Percentiles rank a stretch among this genome's conserved stretches.
These are phyloP conservation scores for Citrus cavaleriei DNA, from an alignment of 345 rosid species.

Conservation along the genomic window DNA sequence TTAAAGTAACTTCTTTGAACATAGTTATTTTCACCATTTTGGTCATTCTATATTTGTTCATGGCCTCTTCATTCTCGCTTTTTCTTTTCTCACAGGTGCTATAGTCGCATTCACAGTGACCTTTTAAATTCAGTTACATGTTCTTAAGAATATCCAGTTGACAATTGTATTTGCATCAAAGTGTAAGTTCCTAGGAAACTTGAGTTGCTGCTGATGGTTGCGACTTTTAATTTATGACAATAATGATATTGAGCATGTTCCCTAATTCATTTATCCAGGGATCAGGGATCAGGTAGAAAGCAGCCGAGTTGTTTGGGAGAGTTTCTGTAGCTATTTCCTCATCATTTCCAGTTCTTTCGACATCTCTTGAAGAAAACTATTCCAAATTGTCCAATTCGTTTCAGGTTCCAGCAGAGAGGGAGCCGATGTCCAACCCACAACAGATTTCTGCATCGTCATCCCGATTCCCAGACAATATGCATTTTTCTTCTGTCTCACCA, in stretches of 20 bases:
- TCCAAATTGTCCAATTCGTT: constrained; percentile 32
- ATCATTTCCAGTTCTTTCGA: constrained; percentile 37
- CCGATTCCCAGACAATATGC: constrained; percentile 28
- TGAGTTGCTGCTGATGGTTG: constrained; percentile 2
- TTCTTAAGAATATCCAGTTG: background rate
- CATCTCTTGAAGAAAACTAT: constrained; percentile 31
- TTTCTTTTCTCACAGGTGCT: background rate
- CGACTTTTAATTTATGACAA: constrained; percentile 13
- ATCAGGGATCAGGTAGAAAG: constrained; percentile 14
- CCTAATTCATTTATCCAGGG: background rate
- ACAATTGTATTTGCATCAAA: background rate
- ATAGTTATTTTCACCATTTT: background rate
- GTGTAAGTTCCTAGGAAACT: background rate
- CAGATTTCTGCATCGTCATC: constrained; percentile 38
- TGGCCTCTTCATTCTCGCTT: background rate
- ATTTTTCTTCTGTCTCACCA: constrained; percentile 27
- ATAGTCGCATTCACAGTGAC: background rate
- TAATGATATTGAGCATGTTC: constrained; percentile 10
- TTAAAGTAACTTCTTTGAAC: background rate
- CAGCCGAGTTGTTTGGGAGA: constrained; percentile 13
- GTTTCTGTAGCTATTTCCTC: constrained; percentile 37
- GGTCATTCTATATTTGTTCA: background rate
- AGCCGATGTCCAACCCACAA: constrained; percentile 36
- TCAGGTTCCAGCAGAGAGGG: constrained; percentile 47
- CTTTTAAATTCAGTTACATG: background rate